These are phyloP conservation scores for Neurospora sp. DNA, from an alignment of 495 filamentous ascomycete genomes.

Conservation along the genomic window DNA sequence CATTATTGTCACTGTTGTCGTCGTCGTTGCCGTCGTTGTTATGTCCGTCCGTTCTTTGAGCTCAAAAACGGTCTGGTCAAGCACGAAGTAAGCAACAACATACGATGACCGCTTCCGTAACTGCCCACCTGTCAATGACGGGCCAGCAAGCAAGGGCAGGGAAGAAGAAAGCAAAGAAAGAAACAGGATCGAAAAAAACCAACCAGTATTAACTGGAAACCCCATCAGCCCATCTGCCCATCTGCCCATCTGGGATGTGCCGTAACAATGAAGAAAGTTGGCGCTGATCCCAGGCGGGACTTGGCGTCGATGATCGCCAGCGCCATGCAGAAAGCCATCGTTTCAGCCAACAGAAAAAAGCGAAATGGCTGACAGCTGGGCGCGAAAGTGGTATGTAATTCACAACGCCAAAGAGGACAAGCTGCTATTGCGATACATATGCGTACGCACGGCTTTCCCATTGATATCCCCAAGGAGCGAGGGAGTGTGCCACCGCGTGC, in stretches of 20 bases:
- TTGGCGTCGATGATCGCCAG: slow-evolving; percentile 16
- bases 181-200: neutral
- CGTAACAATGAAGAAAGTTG: neutral
- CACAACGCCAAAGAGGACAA: neutral
- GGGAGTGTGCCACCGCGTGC: neutral
- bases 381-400: neutral
- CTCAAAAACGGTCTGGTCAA: neutral
- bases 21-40: neutral
- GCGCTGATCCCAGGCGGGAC: neutral
- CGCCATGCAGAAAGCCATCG: slow-evolving; percentile 15
- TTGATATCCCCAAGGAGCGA: neutral
- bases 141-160: neutral
- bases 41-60: neutral
- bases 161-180: neutral
- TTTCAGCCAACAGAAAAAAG: slow-evolving; percentile 5
- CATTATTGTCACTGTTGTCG: neutral
- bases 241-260: neutral
- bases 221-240: neutral
- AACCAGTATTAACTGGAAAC: neutral
- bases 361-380: neutral
- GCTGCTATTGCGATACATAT: neutral
- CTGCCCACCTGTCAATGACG: neutral
- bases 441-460: neutral
- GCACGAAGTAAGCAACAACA: neutral
- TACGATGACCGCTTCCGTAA: neutral